Evolutionary conservation across 2,329 filamentous ascomycete genomes (phyloP), one percentile per base, ranked within the genome.

Genomic region (Chrysoporthe austroafricana): DNA sequence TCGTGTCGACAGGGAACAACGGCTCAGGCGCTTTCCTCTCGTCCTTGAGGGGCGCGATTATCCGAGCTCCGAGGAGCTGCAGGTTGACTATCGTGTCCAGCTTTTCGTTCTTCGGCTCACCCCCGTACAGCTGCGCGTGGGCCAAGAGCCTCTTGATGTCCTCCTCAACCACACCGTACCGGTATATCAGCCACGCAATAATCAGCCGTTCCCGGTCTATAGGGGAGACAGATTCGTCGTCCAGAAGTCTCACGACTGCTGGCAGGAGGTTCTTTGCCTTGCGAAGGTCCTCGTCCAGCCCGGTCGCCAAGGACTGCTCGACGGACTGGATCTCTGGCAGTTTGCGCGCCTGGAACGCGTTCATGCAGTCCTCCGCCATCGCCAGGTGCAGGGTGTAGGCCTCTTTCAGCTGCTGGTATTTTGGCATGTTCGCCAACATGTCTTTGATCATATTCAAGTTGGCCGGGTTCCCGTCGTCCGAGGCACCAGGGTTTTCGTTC

Each of bases 341-440:
- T 76, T 97, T 97, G 76, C 90, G 88, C 63, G 88, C 83, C 76
- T 97, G 90, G 74, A 99, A 99, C 48, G 92, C 88, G 73, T 93
- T 93, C 94, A 98, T 98, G 77, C 94, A 97, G 77, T 97, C 94
- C 77, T 97, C 92, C 1, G 96, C 96, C 95, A 99, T 98, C 72
- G 90, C 95, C 54, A 99, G 84, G 79, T 99, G 96, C 64, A 99
- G 82, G 0, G 94, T 96, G 78, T 98, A 99, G 1, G 93, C 90
- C 76, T 97, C 93, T 78, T 98, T 97, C 84, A 96, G 93, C 78
- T 96, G 91, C 75, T 97, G 93, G 75, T 97, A 99, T 75, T 98
- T 93, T 14, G 94, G 94, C 68, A 99, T 81, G 9, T 94, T 95
- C 16, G 93, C 96, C 81, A 99, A 83, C 96, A 99, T 99, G 79